Base-by-base conservation (phyloP, 495 filamentous ascomycete genomes). In the Bacidia rubella region DNA sequence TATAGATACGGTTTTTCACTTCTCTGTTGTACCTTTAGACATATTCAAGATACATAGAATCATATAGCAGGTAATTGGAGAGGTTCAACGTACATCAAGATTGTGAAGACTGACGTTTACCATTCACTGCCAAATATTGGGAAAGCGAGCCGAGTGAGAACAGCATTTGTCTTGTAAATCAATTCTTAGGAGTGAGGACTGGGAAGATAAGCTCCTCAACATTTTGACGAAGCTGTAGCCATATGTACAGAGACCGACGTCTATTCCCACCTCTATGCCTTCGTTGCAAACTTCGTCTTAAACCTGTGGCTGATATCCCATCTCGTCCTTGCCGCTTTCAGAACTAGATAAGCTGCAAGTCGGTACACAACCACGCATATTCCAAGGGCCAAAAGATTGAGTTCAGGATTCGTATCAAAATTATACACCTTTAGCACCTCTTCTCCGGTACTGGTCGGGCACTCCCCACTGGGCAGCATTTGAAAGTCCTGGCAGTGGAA, bases 341-440 rank as follows among this genome's bases (percentile, higher is more conserved):
- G 59, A 19, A 86, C 61, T 1, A 65, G 60, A 66, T 80, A 87
- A 5, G 83, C 82, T 21, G 85, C 52, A 7, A 80, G 3, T 44
- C 83, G 70, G 67, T 88, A 88, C 27, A 74, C 70, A 9, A 86
- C 65, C 12, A 77, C 72, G 32, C 70, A 74, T 1, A 80, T 68
- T 0, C 73, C 80, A 49, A 88, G 53, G 5, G 74, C 77, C 58
- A 80, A 65, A 5, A 86, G 51, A 58, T 85, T 80, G 55, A 78
- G 63, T 11, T 65, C 64, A 1, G 74, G 69, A 53, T 80, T 68
- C 20, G 64, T 75, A 24, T 82, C 70, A 25, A 87, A 62, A 24
- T 77, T 73, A 61, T 85, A 88, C 44, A 85, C 57, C 23, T 72
- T 56, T 19, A 88, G 60, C 2, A 79, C 83, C 60, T 86, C 66